Percentiles rank a stretch among this genome's conserved stretches.
Conservation (phyloP, 2,329 filamentous ascomycete genomes). For the Aureobasidium mangrovei region DNA sequence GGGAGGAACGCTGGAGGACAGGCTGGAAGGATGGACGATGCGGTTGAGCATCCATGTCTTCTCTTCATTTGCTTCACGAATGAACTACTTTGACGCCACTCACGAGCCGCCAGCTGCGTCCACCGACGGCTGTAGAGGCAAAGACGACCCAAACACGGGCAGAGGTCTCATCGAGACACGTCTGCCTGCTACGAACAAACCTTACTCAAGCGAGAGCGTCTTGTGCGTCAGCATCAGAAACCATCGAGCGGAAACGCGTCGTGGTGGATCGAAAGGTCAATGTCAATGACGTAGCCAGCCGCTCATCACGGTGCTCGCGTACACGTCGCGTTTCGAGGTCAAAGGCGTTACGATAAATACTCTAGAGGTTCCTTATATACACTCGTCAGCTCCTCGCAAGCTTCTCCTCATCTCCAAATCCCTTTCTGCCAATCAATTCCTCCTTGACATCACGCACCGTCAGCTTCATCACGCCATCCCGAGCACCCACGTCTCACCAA, state of each 20-base stretch:
- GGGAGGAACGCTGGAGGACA: slow-evolving; percentile 91
- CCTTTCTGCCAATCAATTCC: background rate
- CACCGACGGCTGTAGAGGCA: too few relatives aligned
- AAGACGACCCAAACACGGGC: background rate
- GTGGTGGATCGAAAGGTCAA: background rate
- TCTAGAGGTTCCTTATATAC: slow-evolving; percentile 13
- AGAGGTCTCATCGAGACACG: background rate
- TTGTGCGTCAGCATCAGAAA: slow-evolving; percentile 10
- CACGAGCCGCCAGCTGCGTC: background rate
- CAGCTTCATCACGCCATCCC: slow-evolving; percentile 7
- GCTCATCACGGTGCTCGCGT: slow-evolving; percentile 8
- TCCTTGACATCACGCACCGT: slow-evolving; percentile 8
- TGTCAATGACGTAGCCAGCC: background rate
- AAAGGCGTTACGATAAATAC: slow-evolving; percentile 13
- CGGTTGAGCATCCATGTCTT: slow-evolving; percentile 35
- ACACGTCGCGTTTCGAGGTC: slow-evolving; percentile 1
- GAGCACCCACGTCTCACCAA: background rate
- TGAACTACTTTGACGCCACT: background rate
- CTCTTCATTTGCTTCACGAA: background rate
- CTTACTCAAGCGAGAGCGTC: slow-evolving; percentile 11
- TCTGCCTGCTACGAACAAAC: slow-evolving; percentile 7
- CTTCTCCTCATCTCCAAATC: background rate
- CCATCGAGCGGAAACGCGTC: background rate
- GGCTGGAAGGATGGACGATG: slow-evolving; percentile 70
- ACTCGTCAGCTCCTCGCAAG: slow-evolving; percentile 7